Base-by-base conservation (phyloP, 1,284 basidiomycete species). In the Peniophora sp. region DNA sequence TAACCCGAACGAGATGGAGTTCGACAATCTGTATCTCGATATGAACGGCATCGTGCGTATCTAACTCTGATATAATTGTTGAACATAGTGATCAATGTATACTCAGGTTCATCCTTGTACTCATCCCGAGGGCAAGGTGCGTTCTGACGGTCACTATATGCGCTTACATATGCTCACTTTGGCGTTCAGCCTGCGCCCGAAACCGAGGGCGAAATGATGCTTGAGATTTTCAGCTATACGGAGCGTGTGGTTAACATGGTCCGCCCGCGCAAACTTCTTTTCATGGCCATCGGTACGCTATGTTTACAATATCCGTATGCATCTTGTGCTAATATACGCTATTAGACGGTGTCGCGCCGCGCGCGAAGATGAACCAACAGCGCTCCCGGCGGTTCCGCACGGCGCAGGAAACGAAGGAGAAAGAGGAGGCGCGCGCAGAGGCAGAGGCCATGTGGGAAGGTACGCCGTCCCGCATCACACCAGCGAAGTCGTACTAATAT, bases 321-420 rank as follows among this genome's bases (percentile, higher is more conserved):
- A n/a, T n/a, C n/a, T n/a, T n/a, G n/a, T 37, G 11, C 23, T 35
- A 42, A 48, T 24, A 15, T 14, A 43, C 36, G 36, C 37, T 52
- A 42, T 51, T 55, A 93, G 92, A 99, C 64, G 97, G 96, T 54
- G 97, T 99, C 35, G 96, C 96, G 10, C 96, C 96, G 20, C 85
- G 96, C 59, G 96, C 96, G 32, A 99, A 99, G 73, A 99, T 99
- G 96, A 98, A 98, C 66, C 97, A 98, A 65, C 95, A 98, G 67
- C 89, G 96, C 14, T 94, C 92, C 18, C 81, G 97, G 62, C 90
- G 96, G 56, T 99, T 99, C 73, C 83, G 97, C 51, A 83, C 95
- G 15, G 85, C 94, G 2, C 92, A 95, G 64, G 97, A 99, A 67
- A 95, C 96, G 0, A 85, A 89, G 56, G 91, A 97, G 48, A 96